Conservation (phyloP, 768 basidiomycete species). For the Scleroderma citrinum region DNA sequence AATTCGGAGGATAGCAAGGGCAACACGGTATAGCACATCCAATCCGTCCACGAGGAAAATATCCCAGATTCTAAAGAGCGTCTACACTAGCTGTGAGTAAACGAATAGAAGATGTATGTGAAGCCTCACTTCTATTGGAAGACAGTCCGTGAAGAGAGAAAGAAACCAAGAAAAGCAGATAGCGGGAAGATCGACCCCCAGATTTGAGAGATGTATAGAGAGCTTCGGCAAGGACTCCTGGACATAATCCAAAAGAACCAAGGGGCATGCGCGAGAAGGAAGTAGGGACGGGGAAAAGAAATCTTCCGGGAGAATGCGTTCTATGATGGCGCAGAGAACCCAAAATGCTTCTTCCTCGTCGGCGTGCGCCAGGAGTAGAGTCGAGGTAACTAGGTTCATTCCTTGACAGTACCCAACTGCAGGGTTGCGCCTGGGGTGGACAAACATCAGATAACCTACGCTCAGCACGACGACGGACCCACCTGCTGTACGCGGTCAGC, state of each 20-base stretch:
- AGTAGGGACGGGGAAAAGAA: conserved; percentile 92
- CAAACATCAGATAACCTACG: conserved; percentile 1
- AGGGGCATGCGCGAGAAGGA: conserved; percentile 89
- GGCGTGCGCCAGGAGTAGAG: conserved; percentile 84
- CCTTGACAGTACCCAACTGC: conserved; percentile 92
- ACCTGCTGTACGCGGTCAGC: conserved; percentile 90
- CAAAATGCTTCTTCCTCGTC: conserved; percentile 98
- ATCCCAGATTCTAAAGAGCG: conserved; percentile 94
- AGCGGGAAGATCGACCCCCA: conserved; percentile 87
- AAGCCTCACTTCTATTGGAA: conserved; percentile 79
- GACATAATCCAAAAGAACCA: conserved; percentile 86
- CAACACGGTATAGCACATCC: conserved; percentile 87
- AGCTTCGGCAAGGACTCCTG: conserved; percentile 72
- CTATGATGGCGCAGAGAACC: conserved; percentile 85
- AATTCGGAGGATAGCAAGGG: conserved; percentile 76
- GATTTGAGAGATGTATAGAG: conserved; percentile 63
- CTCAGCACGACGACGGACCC: conserved; percentile 18
- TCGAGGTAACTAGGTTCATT: conserved; percentile 95
- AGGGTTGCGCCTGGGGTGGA: conserved; percentile 70
- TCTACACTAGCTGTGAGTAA: conserved; percentile 40
- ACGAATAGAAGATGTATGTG: background rate
- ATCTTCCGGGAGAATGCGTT: conserved; percentile 81
- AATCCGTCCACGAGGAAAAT: conserved; percentile 90
- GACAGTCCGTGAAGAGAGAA: conserved; percentile 90
- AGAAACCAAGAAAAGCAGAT: conserved; percentile 99